Evolutionary conservation across 495 filamentous ascomycete species (phyloP).

Genomic region (Neurospora discreta): DNA sequence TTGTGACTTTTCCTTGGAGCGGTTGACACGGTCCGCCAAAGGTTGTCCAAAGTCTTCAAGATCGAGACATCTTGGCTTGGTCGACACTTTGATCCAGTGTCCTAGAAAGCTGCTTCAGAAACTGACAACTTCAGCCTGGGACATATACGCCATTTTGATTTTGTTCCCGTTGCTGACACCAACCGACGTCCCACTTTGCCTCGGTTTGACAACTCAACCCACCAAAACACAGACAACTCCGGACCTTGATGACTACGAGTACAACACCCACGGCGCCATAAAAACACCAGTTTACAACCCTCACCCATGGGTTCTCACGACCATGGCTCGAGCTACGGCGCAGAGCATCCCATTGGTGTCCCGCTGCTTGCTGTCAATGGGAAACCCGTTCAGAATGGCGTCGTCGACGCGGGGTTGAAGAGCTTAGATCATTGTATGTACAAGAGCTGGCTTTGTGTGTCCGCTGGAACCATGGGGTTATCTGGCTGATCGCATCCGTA

Average conservation of each 20-base stretch:
- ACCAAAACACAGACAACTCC: background rate
- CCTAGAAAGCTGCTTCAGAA: too few relatives aligned
- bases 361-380: constrained; percentile 6
- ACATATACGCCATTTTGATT: background rate
- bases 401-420: constrained; percentile 61
- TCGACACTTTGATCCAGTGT: background rate
- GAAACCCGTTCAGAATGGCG: constrained; percentile 17
- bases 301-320: constrained; percentile 12
- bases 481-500: background rate
- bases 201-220: background rate
- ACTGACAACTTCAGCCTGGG: background rate
- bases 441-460: background rate
- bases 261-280: background rate
- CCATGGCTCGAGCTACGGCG: constrained; percentile 21
- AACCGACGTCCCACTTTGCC: background rate
- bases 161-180: background rate
- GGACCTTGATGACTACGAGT: background rate
- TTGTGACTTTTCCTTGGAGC: background rate
- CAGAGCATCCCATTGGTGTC: constrained; percentile 12
- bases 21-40: background rate
- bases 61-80: background rate
- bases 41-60: background rate
- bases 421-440: constrained; percentile 67
- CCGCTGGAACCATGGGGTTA: background rate
- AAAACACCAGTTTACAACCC: background rate